Percentiles rank a stretch among this genome's conserved stretches.
Evolutionary conservation across 345 rosid species (phyloP).

Genomic region (Brassica cretica): DNA sequence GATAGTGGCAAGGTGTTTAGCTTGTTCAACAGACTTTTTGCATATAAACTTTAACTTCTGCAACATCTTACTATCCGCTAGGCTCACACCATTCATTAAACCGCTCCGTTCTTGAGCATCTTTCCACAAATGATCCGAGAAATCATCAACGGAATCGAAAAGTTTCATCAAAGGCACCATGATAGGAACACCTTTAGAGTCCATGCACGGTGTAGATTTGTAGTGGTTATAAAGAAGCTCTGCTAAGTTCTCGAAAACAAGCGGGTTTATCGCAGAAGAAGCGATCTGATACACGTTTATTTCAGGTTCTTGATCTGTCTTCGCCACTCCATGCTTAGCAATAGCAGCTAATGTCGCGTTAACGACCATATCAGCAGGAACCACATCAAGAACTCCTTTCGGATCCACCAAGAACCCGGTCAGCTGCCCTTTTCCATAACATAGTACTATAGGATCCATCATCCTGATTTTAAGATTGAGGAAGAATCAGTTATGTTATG

Average conservation of each 20-base stretch:
- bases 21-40: conserved; percentile 79
- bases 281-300: conserved; percentile 84
- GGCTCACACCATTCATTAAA: conserved; percentile 39
- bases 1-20: conserved; percentile 70
- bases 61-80: conserved; percentile 52
- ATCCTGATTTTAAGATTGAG: conserved; percentile 50
- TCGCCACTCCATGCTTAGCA: conserved; percentile 61
- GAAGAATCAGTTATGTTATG: conserved; percentile 19
- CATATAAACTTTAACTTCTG: conserved; percentile 61
- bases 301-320: conserved; percentile 49
- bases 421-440: conserved; percentile 94
- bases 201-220: conserved; percentile 64
- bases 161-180: conserved; percentile 76
- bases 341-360: conserved; percentile 86
- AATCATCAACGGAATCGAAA: conserved; percentile 72
- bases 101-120: conserved; percentile 56
- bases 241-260: conserved; percentile 66
- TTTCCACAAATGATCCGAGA: conserved; percentile 67
- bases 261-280: conserved; percentile 82
- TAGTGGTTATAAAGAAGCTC: conserved; percentile 67
- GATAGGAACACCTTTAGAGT: conserved; percentile 76
- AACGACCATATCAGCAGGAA: conserved; percentile 48
- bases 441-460: conserved; percentile 93
- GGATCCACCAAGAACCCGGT: conserved; percentile 85
- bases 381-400: conserved; percentile 87